Percentiles rank a stretch among this genome's conserved stretches.
phyloP scores from a whole-genome alignment of 1,284 basidiomycete genomes.

The Wolfiporia cocos region DNA sequence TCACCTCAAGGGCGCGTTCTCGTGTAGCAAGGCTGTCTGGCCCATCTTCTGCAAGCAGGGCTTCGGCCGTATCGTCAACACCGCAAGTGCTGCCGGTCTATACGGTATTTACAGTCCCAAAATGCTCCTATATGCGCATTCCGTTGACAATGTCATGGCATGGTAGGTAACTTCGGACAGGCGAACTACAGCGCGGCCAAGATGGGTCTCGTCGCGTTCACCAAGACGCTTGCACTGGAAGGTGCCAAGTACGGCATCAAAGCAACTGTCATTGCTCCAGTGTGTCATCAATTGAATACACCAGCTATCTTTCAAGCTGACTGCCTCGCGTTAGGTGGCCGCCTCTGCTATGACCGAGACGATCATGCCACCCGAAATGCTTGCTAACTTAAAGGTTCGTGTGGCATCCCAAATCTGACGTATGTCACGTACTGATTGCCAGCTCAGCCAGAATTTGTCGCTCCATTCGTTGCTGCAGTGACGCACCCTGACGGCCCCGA shows the following conservation, averaged over 20 bases:
- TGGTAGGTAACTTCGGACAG: slow-evolving; percentile 91
- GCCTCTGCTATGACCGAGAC: slow-evolving; percentile 94
- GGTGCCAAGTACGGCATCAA: slow-evolving; percentile 93
- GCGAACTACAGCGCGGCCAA: slow-evolving; percentile 90
- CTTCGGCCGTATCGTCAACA: slow-evolving; percentile 90
- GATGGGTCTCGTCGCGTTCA: slow-evolving; percentile 88
- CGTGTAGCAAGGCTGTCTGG: slow-evolving; percentile 97
- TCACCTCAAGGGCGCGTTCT: slow-evolving; percentile 91
- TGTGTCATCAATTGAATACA: slow-evolving; percentile 32
- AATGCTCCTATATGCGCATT: background rate
- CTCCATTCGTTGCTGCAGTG: slow-evolving; percentile 82
- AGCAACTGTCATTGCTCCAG: slow-evolving; percentile 85
- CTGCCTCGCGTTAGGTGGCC: slow-evolving; percentile 55
- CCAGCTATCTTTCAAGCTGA: background rate
- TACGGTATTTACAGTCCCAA: slow-evolving; percentile 54
- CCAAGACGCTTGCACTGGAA: slow-evolving; percentile 88
- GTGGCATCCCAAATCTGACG: no score
- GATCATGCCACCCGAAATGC: slow-evolving; percentile 95
- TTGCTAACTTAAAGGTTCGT: slow-evolving; percentile 84
- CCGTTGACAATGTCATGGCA: slow-evolving; percentile 9
- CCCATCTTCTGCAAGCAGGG: slow-evolving; percentile 94
- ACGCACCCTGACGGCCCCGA: slow-evolving; percentile 78
- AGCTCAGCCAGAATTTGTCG: slow-evolving; percentile 82
- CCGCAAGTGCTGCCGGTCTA: slow-evolving; percentile 83
- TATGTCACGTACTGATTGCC: no score